Evolutionary conservation across 2,329 filamentous ascomycete species (phyloP).

Genomic region (Arthrobotrys megalospora): DNA sequence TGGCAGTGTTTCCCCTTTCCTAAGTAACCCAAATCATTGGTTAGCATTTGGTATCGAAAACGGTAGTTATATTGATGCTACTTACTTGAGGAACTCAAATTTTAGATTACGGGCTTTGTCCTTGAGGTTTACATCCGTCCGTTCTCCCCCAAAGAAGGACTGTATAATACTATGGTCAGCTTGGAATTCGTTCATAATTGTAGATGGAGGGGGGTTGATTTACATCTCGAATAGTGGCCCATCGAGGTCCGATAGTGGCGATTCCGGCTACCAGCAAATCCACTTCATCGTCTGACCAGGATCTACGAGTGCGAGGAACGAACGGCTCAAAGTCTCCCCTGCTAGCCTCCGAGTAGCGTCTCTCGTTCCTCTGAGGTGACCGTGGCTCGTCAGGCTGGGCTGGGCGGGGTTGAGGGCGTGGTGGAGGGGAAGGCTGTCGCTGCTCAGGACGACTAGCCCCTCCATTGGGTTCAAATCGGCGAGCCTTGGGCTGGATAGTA

Average conservation of each 20-base stretch:
- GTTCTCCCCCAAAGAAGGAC: slow-evolving; percentile 4
- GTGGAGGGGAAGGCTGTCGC: not conserved
- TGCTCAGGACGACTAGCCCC: slow-evolving; percentile 12
- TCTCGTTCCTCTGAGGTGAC: not conserved
- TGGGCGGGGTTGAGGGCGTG: not conserved
- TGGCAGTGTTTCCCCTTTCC: slow-evolving; percentile 22
- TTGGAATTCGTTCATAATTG: not conserved
- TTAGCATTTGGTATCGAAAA: not conserved
- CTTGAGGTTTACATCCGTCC: slow-evolving; percentile 35
- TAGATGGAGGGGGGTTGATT: not conserved
- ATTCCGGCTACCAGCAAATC: slow-evolving; percentile 6
- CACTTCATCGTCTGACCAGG: slow-evolving; percentile 10
- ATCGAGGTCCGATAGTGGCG: not conserved
- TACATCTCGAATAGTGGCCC: slow-evolving; percentile 48
- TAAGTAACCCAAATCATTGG: not conserved
- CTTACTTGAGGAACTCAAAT: slow-evolving; percentile 36
- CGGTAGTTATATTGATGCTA: not conserved
- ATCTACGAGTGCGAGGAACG: not conserved
- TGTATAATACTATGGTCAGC: not conserved
- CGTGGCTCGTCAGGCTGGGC: too few species aligned
- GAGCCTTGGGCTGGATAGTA: not conserved
- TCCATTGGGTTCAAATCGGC: slow-evolving; percentile 11
- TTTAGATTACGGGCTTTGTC: slow-evolving; percentile 54
- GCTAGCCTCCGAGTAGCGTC: not conserved
- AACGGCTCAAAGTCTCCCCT: not conserved